Evolutionary conservation across 768 basidiomycete genomes (phyloP).

Genomic region (Calocybe cyanea): DNA sequence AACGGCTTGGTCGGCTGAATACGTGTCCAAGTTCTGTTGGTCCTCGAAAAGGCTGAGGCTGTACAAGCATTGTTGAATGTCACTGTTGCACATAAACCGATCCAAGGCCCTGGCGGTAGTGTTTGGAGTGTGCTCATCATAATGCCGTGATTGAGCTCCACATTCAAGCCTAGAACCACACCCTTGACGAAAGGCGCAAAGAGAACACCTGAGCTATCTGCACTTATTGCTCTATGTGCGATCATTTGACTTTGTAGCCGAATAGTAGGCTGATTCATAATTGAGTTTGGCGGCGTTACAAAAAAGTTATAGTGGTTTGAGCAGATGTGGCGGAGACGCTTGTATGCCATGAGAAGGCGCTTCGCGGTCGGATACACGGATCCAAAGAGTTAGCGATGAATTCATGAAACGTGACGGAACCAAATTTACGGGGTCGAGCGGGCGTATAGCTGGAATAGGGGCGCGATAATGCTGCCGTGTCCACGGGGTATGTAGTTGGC

Average conservation of each 20-base stretch:
- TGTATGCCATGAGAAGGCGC: background rate
- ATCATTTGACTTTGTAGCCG: slow-evolving; percentile 23
- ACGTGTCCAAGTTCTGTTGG: slow-evolving; percentile 28
- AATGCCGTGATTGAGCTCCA: slow-evolving; percentile 25
- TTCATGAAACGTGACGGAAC: slow-evolving; percentile 3
- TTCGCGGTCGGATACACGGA: slow-evolving; percentile 5
- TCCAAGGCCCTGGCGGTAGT: slow-evolving; percentile 1
- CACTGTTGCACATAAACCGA: slow-evolving; percentile 7
- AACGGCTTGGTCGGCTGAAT: slow-evolving; percentile 33
- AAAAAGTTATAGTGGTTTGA: slow-evolving; percentile 4
- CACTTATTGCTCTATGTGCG: slow-evolving; percentile 18
- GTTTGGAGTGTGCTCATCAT: slow-evolving; percentile 23
- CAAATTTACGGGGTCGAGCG: slow-evolving; percentile 3
- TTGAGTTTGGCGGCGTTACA: background rate
- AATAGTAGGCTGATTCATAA: slow-evolving; percentile 18
- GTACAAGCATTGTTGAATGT: slow-evolving; percentile 17
- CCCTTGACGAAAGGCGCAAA: slow-evolving; percentile 42
- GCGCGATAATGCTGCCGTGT: slow-evolving; percentile 9
- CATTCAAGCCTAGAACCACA: slow-evolving; percentile 39
- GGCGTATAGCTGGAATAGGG: slow-evolving; percentile 12
- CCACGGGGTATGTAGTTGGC: slow-evolving; percentile 8
- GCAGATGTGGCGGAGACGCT: slow-evolving; percentile 6
- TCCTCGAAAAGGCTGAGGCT: slow-evolving; percentile 23
- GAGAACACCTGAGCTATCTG: background rate
- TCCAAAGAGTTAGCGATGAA: slow-evolving; percentile 2